A percentile compares a stretch with the other conserved stretches of the same genome.
Conservation (phyloP, 2,329 filamentous ascomycete species). For the Claviceps cyperi region DNA sequence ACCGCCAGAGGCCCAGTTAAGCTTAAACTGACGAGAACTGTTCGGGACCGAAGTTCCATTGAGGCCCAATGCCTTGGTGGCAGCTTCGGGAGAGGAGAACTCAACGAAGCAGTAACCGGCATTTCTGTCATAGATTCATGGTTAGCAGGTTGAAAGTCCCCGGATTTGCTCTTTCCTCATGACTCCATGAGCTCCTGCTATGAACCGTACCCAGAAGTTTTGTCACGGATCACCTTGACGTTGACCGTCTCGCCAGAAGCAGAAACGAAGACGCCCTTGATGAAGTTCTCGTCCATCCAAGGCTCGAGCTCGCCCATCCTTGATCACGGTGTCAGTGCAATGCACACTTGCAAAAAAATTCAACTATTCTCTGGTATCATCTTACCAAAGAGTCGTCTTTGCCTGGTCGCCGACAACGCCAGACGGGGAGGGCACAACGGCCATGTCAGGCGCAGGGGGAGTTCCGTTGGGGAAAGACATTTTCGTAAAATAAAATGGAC, state of each 20-base stretch:
- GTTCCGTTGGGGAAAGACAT: conserved; percentile 26
- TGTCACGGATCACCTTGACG: conserved; percentile 99
- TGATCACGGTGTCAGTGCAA: conserved; percentile 7
- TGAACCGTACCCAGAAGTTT: conserved; percentile 75
- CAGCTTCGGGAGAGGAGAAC: conserved; percentile 69
- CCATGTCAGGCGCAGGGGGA: conserved; percentile 24
- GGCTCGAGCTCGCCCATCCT: conserved; percentile 99
- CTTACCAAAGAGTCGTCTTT: conserved; percentile 44
- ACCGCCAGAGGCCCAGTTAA: conserved; percentile 97
- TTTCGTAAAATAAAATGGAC: conserved; percentile 8
- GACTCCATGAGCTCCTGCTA: background rate
- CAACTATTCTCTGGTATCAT: background rate
- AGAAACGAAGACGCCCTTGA: conserved; percentile 80
- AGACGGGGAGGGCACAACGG: conserved; percentile 18
- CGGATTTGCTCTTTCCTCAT: background rate
- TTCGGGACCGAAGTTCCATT: conserved; percentile 88
- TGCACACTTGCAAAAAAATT: background rate
- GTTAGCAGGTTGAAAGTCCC: background rate
- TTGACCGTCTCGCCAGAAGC: conserved; percentile 89
- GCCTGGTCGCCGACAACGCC: conserved; percentile 29
- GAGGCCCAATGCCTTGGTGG: conserved; percentile 76
- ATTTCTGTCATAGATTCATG: conserved; percentile 43
- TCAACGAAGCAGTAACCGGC: conserved; percentile 98
- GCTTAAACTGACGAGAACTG: conserved; percentile 89
- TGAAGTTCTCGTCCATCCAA: conserved; percentile 99